These are phyloP conservation scores for Suillus decipiens DNA, from an alignment of 768 basidiomycete species.

Conservation along the genomic window DNA sequence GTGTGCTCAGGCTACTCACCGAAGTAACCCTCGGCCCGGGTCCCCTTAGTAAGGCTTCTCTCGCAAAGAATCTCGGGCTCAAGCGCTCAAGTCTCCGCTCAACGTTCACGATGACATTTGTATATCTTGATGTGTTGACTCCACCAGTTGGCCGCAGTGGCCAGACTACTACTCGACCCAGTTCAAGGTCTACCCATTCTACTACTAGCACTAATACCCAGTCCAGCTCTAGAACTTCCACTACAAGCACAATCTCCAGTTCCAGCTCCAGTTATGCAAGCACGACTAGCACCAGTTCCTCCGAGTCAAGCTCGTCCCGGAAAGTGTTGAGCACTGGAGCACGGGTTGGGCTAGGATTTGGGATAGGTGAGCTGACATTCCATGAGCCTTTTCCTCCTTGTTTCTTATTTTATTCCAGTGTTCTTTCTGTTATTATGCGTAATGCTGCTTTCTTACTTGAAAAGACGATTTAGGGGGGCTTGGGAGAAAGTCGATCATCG, in stretches of 20 bases:
- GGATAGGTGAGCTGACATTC: slow-evolving; percentile 19
- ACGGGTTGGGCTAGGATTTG: slow-evolving; percentile 29
- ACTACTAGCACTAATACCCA: not conserved
- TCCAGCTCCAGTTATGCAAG: slow-evolving; percentile 7
- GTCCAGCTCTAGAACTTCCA: not conserved
- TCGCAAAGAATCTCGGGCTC: not conserved
- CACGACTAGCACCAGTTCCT: slow-evolving; percentile 3
- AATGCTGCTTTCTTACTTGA: slow-evolving; percentile 10
- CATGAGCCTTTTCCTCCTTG: not conserved
- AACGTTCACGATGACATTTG: not conserved
- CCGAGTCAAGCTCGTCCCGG: not conserved
- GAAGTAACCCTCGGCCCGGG: not conserved
- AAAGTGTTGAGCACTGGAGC: slow-evolving; percentile 18
- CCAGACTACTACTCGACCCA: not conserved
- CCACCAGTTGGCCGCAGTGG: not conserved
- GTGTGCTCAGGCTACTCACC: not conserved
- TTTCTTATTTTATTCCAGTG: not conserved
- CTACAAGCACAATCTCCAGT: not conserved
- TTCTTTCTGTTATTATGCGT: slow-evolving; percentile 6
- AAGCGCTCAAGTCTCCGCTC: not conserved
- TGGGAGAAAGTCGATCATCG: not conserved
- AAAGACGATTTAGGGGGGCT: slow-evolving; percentile 8
- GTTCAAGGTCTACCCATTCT: not conserved
- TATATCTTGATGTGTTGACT: too few species aligned
- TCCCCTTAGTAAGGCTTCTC: not conserved